Base-by-base conservation (phyloP, 1,284 basidiomycete species). In the Fomes fomentarius region DNA sequence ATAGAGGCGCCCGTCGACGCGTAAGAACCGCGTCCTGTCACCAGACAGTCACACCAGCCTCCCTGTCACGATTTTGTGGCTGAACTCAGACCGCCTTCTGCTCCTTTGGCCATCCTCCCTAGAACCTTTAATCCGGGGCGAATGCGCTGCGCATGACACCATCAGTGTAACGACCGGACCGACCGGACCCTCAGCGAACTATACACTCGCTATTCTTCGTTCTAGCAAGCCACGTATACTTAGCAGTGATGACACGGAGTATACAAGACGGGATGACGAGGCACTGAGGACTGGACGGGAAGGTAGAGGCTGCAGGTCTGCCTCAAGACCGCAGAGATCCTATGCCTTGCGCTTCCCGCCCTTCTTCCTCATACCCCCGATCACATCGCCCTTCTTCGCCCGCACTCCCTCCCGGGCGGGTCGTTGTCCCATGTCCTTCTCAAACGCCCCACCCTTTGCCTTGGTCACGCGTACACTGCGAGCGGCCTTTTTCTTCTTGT, bases 321-420 rank as follows among this genome's bases (percentile, higher is more conserved):
- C n/a, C n/a, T 14, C 12, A 19, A 38, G 47, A 40, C 12, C 42
- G 30, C 51, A 44, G 51, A 52, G 30, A 30, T 22, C 59, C 63
- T 67, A 71, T 40, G 62, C 54, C 60, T 75, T 77, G 58, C 71
- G 65, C 62, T 74, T 77, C 26, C 72, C 72, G 19, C 73, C 74
- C 60, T 77, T 75, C 64, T 80, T 83, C 67, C 76, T 74, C 69
- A 78, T 74, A n/a, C 79, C 74, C 25, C 78, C 78, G 28, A 71
- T 66, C 39, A 61, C 64, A 59, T 74, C 72, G 9, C 71, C 69
- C 52, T 70, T 74, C 66, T 74, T 73, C 35, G 73, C 71, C 41
- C 70, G 66, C 24, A 72, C 66, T 9, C 73, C 72, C 63, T 74
- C 73, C 44, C 64, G 61, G n/a, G 55, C 60, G 21, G 60, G 50